Base-by-base conservation (phyloP, 371 early-diverging fungal genomes). In the Circinella minor region DNA sequence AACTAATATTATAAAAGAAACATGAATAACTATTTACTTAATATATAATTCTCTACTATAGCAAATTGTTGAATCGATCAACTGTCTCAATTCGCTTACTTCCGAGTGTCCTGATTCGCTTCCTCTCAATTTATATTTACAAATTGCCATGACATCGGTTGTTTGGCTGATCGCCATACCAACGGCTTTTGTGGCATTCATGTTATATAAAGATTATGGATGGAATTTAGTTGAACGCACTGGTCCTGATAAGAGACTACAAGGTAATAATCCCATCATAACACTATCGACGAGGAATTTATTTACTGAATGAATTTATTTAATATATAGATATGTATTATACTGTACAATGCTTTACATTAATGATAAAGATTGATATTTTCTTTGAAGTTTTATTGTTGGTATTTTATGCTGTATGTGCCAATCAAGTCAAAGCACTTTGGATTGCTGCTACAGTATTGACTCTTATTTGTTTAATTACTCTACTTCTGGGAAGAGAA, bases 301-400 rank as follows among this genome's bases (percentile, higher is more conserved):
- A 3, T 18, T 39, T 4, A 63, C 47, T 39, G 46, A 49, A 36
- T 17, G 4, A 60, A 6, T 13, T 20, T 49, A 49, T 54, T 20
- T 37, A 15, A 27, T 20, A n/a, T 15, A 15, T 65, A 72, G 72
- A 51, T 34, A 72, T 72, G 72, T 72, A 72, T 54, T 67, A 64
- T 20, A 54, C 55, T 3, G 72, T 68, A 6, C 67, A 68, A 63
- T 67, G 65, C 65, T 72, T 72, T 34, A 65, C 59, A 3, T 46
- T 72, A 4, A 57, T 51, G 38, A 64, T 72, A 61, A 72, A 72
- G 54, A 65, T 72, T 27, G 62, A 65, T 47, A 46, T 62, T n/a
- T 72, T 72, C 37, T 72, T 72, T 51, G 68, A 72, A 65, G 68
- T 67, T 4, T 18, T 72, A 39, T 38, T 65, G 2, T 43, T 68